Conservation (phyloP, 2,329 filamentous ascomycete species). For the Colletotrichum endophyticum region DNA sequence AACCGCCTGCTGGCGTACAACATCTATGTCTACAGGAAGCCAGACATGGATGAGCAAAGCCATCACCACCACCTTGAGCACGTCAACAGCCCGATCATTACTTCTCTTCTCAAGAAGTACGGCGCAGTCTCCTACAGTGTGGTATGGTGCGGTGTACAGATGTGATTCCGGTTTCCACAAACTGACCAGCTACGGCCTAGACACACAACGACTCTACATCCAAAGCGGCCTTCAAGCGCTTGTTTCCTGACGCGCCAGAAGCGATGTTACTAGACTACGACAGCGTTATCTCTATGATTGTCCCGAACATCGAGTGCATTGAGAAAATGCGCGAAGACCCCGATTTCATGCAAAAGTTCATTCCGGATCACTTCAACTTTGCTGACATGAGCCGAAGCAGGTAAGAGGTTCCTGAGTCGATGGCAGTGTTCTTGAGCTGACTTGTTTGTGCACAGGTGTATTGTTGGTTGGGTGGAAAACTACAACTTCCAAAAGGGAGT, state of each 20-base stretch:
- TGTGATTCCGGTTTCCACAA: background rate
- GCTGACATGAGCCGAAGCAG: background rate
- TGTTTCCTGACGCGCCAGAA: background rate
- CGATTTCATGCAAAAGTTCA: background rate
- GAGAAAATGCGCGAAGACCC: background rate
- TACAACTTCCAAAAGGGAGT: background rate
- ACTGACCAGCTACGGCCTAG: background rate
- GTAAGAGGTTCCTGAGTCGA: background rate
- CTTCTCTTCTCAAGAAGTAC: background rate
- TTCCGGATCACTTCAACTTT: constrained; percentile 4
- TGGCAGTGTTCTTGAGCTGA: background rate
- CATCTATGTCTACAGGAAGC: background rate
- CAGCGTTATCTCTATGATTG: background rate
- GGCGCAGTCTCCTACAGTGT: background rate
- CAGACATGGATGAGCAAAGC: background rate
- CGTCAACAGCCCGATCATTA: background rate
- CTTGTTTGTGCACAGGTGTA: background rate
- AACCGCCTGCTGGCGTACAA: background rate
- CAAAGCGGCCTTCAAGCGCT: background rate
- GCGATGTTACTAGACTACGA: background rate
- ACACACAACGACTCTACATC: background rate
- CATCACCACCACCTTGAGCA: background rate
- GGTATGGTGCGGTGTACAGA: background rate
- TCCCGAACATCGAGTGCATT: background rate
- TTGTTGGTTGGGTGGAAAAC: background rate